phyloP scores from a whole-genome alignment of 306 rosid genomes.

The Luffa acutangula region DNA sequence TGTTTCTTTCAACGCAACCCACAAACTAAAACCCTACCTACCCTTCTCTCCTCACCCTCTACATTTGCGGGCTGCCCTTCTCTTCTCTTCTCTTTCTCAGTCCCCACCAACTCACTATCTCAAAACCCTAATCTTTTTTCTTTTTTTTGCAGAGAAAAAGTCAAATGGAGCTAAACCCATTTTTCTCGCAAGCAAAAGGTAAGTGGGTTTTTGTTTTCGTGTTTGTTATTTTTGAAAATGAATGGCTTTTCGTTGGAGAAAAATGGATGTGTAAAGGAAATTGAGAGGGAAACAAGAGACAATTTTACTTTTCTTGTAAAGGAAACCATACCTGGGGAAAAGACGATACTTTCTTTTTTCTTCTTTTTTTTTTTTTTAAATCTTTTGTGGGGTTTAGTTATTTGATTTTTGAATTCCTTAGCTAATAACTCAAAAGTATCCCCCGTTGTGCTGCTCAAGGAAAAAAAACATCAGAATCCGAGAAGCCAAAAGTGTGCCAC shows the following conservation, averaged over 20 bases:
- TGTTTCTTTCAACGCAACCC: too few species aligned
- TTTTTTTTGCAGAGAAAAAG: neutral
- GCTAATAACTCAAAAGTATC: neutral
- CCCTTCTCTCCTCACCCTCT: neutral
- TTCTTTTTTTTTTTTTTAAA: neutral
- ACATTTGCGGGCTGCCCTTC: slow-evolving; percentile 2
- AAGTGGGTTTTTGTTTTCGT: too few species aligned
- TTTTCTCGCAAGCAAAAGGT: too few species aligned
- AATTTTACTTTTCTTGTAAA: neutral
- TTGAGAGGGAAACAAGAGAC: neutral
- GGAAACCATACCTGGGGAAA: neutral
- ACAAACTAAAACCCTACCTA: neutral
- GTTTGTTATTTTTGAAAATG: too few species aligned
- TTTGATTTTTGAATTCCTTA: neutral
- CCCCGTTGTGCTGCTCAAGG: slow-evolving; percentile 25
- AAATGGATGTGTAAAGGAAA: too few species aligned
- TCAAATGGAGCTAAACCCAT: too few species aligned
- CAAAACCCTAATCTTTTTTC: neutral
- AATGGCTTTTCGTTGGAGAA: too few species aligned
- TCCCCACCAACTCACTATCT: neutral
- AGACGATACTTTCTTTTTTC: neutral
- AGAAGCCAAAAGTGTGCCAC: slow-evolving; percentile 6
- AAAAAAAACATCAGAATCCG: slow-evolving; percentile 30
- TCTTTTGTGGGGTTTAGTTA: too few species aligned
- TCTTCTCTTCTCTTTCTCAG: neutral